Evolutionary conservation across 2,329 filamentous ascomycete genomes (phyloP), one percentile per base, ranked within the genome.

Genomic region (Claviceps cyperi): DNA sequence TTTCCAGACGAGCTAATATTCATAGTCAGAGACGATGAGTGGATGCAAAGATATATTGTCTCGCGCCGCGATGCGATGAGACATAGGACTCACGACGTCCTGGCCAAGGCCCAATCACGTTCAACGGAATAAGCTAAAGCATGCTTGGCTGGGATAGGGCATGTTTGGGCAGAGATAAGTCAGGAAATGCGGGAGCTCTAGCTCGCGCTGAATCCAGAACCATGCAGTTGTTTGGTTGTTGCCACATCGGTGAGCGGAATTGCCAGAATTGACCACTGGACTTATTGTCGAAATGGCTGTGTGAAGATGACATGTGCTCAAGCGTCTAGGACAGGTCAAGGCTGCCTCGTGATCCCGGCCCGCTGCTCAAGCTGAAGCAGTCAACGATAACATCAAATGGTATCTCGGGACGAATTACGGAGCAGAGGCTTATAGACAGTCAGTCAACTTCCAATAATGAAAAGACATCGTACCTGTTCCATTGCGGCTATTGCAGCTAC

Each of bases 91-190:
- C 14, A 37, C 37, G 32, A 15, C 35, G 40, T 19, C 47, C 28
- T 35, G 24, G 8, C 32, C 2, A 37, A 19, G 22, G 21, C 32
- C 47, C 40, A 45, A 44, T 45, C 41, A 44, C n/a, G 21, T 36
- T 35, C 28, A 28, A 7, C 15, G 5, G 32, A 13, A 37, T 3
- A 39, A 45, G 47, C 47, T 36, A 45, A 46, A 35, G 6, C 21
- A 50, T 39, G 48, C 48, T 38, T 43, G 24, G 1, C 48, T 43
- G 43, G 43, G 43, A 50, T 41, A 32, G 43, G 43, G 48, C 48
- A 8, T 50, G 43, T 50, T 28, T 22, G 32, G 41, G 43, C 48
- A 50, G 36, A 28, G n/a, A 36, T 37, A 39, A 46, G 43, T 40
- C 40, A 46, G 48, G 37, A 50, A 24, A 24, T 38, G 48, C 46